Evolutionary conservation across 352 stramenopile species (phyloP), one percentile per base, ranked within the genome.

Genomic region (Phytophthora constricta): DNA sequence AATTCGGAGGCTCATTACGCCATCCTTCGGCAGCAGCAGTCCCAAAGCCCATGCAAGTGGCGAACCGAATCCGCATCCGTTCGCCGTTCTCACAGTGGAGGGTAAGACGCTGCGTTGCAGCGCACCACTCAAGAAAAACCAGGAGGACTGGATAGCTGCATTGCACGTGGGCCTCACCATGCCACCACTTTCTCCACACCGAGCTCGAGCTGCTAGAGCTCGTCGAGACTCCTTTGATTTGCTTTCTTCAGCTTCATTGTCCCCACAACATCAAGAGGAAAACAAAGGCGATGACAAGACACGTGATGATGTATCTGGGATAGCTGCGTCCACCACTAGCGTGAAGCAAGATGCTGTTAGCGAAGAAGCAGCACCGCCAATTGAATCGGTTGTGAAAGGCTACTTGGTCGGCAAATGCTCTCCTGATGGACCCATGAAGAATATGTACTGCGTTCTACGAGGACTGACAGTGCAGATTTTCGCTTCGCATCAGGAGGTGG

Each of bases 151-250:
- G 86, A 86, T 86, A 2, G 78, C 80, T 0, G 86, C 84, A 5
- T 70, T 94, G 0, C 83, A 93, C 47, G 89, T 92, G 5, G 82
- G 82, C 1, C 65, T 90, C 2, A 90, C 86, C 1, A 94, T 94
- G 86, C 84, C 81, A 17, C 82, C 86, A 22, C 51, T 94, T 52
- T 91, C 84, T 23, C 86, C 86, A 27, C 82, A 94, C 64, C 84
- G 84, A 23, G 86, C 86, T 0, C 68, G 76, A 28, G 80, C 84
- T 10, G 86, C 86, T 0, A 92, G 87, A 49, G 70, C 73, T 0
- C 70, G 80, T 39, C 81, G 86, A 51, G 81, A 92, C 52, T 93
- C 85, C 16, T 92, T 93, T 52, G 85, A 93, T 43, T 66, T 93
- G 62, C 25, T 76, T 2, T 67, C 71, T 2, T 73, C 71, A 3